These are phyloP conservation scores for Aspergillus haitiensis DNA, from an alignment of 495 filamentous ascomycete genomes.

Conservation along the genomic window DNA sequence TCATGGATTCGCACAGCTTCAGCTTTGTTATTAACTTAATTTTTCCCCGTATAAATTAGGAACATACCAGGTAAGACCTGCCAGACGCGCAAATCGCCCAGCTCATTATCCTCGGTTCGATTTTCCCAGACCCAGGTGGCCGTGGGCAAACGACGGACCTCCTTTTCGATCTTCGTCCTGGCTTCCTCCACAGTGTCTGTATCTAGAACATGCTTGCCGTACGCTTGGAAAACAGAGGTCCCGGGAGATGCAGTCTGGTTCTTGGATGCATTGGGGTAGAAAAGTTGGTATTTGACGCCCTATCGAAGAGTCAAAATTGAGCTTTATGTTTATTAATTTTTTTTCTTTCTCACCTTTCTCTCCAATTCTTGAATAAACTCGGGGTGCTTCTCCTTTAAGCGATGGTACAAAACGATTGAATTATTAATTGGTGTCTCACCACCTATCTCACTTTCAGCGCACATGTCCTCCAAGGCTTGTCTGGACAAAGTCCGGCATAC, in stretches of 20 bases:
- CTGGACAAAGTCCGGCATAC: neutral
- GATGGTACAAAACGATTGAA: slow-evolving; percentile 4
- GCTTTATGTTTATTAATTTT: no score
- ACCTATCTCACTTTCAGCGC: neutral
- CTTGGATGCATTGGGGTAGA: slow-evolving; percentile 8
- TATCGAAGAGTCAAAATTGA: neutral
- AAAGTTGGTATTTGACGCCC: slow-evolving; percentile 9
- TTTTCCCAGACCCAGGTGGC: slow-evolving; percentile 11
- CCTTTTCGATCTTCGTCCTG: neutral
- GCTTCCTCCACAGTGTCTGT: slow-evolving; percentile 1
- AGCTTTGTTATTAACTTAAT: neutral
- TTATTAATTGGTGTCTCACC: slow-evolving; percentile 11
- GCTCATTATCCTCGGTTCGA: neutral
- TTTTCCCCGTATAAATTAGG: neutral
- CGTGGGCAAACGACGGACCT: slow-evolving; percentile 7
- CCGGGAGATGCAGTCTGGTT: slow-evolving; percentile 3
- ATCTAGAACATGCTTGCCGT: slow-evolving; percentile 5
- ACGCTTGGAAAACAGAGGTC: slow-evolving; percentile 3
- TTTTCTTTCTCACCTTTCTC: neutral
- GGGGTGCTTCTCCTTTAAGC: slow-evolving; percentile 4
- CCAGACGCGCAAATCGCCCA: slow-evolving; percentile 9
- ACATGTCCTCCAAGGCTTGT: neutral
- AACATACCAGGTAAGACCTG: slow-evolving; percentile 7
- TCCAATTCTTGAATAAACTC: neutral
- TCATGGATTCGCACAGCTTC: slow-evolving; percentile 7